Evolutionary conservation across 768 basidiomycete species (phyloP).

Genomic region (Paxillus rubicundulus): DNA sequence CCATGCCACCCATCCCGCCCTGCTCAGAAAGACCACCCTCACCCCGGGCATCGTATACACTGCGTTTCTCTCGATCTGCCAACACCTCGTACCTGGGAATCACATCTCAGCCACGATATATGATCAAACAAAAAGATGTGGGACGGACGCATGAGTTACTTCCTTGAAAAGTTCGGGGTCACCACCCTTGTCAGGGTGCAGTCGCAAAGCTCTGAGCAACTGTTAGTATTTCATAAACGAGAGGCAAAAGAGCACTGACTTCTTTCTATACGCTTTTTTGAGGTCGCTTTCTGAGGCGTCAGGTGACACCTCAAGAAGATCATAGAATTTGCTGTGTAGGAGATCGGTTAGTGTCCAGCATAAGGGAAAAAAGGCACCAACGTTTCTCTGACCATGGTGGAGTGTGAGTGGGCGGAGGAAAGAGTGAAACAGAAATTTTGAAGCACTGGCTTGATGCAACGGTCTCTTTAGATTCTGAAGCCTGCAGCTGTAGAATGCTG

Average conservation of each 20-base stretch:
- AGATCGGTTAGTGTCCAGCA: background rate
- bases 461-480: conserved; percentile 21
- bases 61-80: conserved; percentile 81
- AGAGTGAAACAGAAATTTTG: conserved; percentile 7
- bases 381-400: conserved; percentile 70
- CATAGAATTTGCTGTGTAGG: conserved; percentile 76
- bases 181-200: conserved; percentile 94
- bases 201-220: conserved; percentile 63
- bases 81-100: conserved; percentile 82
- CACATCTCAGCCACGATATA: conserved; percentile 1
- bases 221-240: conserved; percentile 1
- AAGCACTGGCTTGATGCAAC: conserved; percentile 13
- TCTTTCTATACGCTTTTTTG: conserved; percentile 95
- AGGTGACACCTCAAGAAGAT: conserved; percentile 83
- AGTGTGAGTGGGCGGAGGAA: conserved; percentile 2
- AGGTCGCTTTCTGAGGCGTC: conserved; percentile 80
- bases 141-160: conserved; percentile 86
- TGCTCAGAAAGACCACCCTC: conserved; percentile 87
- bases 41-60: conserved; percentile 84
- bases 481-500: conserved; percentile 28
- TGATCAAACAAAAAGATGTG: conserved; percentile 1
- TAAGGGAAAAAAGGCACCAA: conserved; percentile 20
- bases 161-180: conserved; percentile 98
- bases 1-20: conserved; percentile 94
- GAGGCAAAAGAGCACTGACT: conserved; percentile 43